Evolutionary conservation across 345 rosid genomes (phyloP), one percentile per base, ranked within the genome.

Genomic region (Euphorbia peplus): DNA sequence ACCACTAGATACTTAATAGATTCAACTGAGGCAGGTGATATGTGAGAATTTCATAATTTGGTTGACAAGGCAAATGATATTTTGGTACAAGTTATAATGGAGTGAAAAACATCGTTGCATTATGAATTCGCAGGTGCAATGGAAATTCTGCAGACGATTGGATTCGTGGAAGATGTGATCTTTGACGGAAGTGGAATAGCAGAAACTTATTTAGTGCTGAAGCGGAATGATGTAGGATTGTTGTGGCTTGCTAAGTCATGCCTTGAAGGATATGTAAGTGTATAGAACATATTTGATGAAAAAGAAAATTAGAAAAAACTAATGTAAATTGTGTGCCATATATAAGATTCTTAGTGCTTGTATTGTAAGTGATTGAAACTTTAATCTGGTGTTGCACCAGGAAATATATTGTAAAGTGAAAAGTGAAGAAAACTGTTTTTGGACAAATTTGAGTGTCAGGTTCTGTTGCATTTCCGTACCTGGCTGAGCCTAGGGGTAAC

Each of bases 181-280:
- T 71, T 35, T 2, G 87, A 85, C 64, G 84, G 75, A 16, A 75
- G 69, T 3, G 93, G 97, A 24, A 81, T 67, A 46, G 67, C 67
- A n/a, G 96, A 91, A 69, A 63, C 86, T 61, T 95, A 82, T 56
- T 58, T 95, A 65, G 90, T 87, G 56, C 44, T 95, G 84, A 90
- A 86, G 85, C 81, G 98, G 44, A 90, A 95, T 55, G 98, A 95
- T 74, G 96, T 86, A 12, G 98, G 97, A 44, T 77, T 95, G 55
- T 73, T 91, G 83, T 95, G 97, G 99, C 96, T 95, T 63, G 97
- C 90, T 29, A 91, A 90, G 72, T 85, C 97, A 62, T 81, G 84
- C 71, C 81, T 95, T 0, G 96, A 90, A 80, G 74, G 89, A 3
- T 76, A 71, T 66, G 70, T 77, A 19, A 21, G 44, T 10, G 44